phyloP scores from a whole-genome alignment of 306 rosid species.

The Luffa acutangula region DNA sequence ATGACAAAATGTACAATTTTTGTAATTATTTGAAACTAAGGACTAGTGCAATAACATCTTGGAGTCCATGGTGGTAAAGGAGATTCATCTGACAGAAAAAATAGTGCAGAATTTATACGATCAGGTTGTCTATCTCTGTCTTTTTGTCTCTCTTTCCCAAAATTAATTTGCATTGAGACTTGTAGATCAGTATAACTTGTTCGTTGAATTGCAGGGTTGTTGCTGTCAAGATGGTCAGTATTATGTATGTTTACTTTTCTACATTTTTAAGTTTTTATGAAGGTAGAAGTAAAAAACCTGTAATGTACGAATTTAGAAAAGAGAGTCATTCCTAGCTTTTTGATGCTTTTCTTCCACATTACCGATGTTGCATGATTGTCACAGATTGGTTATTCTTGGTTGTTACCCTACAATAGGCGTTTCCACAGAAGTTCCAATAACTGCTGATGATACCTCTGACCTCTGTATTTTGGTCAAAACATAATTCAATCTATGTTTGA shows the following conservation, averaged over 20 bases:
- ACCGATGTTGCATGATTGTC: background rate
- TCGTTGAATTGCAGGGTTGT: too few relatives aligned
- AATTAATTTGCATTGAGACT: too few relatives aligned
- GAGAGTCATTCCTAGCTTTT: background rate
- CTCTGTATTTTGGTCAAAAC: background rate
- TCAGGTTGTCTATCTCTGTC: too few relatives aligned
- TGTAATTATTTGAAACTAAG: too few relatives aligned
- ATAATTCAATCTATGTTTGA: background rate
- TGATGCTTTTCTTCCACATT: background rate
- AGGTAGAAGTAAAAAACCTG: background rate
- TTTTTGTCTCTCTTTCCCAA: too few relatives aligned
- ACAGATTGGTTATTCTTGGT: background rate
- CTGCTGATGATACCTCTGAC: background rate
- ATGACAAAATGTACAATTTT: too few relatives aligned
- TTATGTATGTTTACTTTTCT: slow-evolving; percentile 45
- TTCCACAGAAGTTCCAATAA: background rate
- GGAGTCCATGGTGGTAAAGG: too few relatives aligned
- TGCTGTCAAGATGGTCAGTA: too few relatives aligned
- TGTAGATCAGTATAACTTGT: too few relatives aligned
- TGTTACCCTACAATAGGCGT: background rate
- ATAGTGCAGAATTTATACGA: too few relatives aligned
- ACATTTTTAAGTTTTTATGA: background rate
- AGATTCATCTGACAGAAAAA: too few relatives aligned
- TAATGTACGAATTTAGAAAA: background rate
- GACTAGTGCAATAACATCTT: too few relatives aligned